Evolutionary conservation across 2,329 filamentous ascomycete genomes (phyloP), one percentile per base, ranked within the genome.

Genomic region (Trichophyton benhamiae): DNA sequence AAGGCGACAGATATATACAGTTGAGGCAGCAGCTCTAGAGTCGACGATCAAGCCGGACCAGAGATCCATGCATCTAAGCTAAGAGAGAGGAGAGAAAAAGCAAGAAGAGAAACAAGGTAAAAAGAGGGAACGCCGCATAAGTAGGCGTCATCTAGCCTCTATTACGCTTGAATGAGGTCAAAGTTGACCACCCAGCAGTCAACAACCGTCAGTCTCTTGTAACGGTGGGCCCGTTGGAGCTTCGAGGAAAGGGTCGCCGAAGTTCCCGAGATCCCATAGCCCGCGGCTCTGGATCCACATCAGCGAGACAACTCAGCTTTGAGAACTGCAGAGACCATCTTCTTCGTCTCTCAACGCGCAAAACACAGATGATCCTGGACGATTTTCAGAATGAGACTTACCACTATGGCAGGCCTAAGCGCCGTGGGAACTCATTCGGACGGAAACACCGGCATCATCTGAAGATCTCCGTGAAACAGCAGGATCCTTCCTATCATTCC

Each of bases 1-100:
- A 55, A 55, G 52, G 52, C 27, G 52, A 55, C 52, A 55, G 30
- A 55, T 55, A 55, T 55, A 55, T 52, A 52, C 46, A 52, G 20
- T 27, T 52, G 46, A 7, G 41, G 15, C 41, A 52, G 3, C 22
- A 55, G 30, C 52, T 13, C 9, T 38, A 38, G 9, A 36, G 52
- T 55, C 9, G 49, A 55, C 30, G 49, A 55, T 55, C 49, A 55
- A 55, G 27, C 25, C 5, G 13, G 17, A 17, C 11, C 15, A 20
- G 25, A 13, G 49, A 55, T 55, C 49, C 49, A 27, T 55, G 49
- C 46, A 27, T 55, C 15, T 33, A 27, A 36, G 49, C 11, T 55
- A 55, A 33, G 33, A 55, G 33, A 55, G 33, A 38, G 8, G 9
- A n/a, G 27, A n/a, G 13, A 36, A 55, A 33, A 36, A 15, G 33